Evolutionary conservation across 2,329 filamentous ascomycete species (phyloP), one percentile per base, ranked within the genome.

Genomic region (Nigrospora oryzae): DNA sequence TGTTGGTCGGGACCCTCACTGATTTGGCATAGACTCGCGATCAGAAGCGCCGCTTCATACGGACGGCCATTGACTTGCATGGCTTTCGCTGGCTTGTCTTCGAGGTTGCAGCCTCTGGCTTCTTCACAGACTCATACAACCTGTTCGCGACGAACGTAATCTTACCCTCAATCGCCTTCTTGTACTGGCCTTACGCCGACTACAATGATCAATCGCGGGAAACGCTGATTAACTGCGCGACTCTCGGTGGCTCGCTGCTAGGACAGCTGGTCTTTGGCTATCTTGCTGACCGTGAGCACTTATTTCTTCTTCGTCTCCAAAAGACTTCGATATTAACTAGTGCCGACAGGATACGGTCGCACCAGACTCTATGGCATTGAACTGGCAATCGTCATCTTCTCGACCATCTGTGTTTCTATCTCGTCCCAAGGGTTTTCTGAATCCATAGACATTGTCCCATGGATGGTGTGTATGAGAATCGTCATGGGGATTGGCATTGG

Each of bases 71-170:
- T 23, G 19, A 23, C 6, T 23, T 53, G 16, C 52, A 56, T 33
- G 51, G 48, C 33, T 53, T 56, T 19, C 49, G 55, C 44, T 56
- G 52, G 51, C 49, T 50, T 32, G 51, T 56, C 15, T 56, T 51
- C 52, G 47, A 42, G 44, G 52, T 56, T 42, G 53, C 52, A 37
- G 53, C 51, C 8, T 56, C 54, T 17, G 53, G 53, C 34, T 65
- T 59, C n/a, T 56, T 55, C 55, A 65, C 65, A 31, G 63, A 63
- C 11, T 64, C 58, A 30, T 63, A 62, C 15, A 66, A 54, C 49
- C 62, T 66, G 50, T 64, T 60, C 17, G 53, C 54, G 12, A 51
- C 52, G 12, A 55, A 54, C 34, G 50, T 56, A 11, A 52, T 56
- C 23, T 47, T 39, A 23, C 52, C 51, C 14, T 49, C 50, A 5